Evolutionary conservation across 1,139 yeast species (phyloP).

Genomic region (Wickerhamomyces sp.): DNA sequence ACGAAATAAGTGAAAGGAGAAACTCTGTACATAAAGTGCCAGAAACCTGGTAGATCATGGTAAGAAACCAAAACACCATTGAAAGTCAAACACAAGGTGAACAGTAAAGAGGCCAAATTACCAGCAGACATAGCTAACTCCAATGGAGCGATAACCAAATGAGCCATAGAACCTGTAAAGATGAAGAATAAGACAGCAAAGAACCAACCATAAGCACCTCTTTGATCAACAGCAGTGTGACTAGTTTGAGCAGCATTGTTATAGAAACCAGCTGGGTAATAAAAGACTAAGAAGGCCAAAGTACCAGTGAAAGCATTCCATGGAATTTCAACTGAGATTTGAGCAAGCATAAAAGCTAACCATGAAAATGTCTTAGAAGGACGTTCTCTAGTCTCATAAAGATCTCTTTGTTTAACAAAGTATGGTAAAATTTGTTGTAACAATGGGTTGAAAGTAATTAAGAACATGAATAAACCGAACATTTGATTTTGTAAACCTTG

Average conservation of each 20-base stretch:
- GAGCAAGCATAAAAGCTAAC: slow-evolving; percentile 58
- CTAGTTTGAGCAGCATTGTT: slow-evolving; percentile 39
- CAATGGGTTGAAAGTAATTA: slow-evolving; percentile 56
- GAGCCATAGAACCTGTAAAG: slow-evolving; percentile 62
- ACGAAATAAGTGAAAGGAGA: slow-evolving; percentile 63
- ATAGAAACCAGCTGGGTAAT: slow-evolving; percentile 75
- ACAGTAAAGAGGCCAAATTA: slow-evolving; percentile 56
- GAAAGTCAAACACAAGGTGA: slow-evolving; percentile 67
- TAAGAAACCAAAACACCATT: slow-evolving; percentile 78
- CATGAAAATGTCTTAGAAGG: slow-evolving; percentile 67
- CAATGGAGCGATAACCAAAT: slow-evolving; percentile 55
- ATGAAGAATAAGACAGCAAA: slow-evolving; percentile 50
- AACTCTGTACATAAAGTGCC: slow-evolving; percentile 61
- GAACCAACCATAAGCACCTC: slow-evolving; percentile 72
- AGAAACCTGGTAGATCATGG: slow-evolving; percentile 50
- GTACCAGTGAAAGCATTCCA: slow-evolving; percentile 68
- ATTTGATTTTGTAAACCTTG: slow-evolving; percentile 62
- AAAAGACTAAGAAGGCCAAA: slow-evolving; percentile 67
- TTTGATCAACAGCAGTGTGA: slow-evolving; percentile 46
- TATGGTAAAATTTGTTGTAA: slow-evolving; percentile 73
- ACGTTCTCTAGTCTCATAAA: slow-evolving; percentile 88
- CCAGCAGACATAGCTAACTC: slow-evolving; percentile 75
- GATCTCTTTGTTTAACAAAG: slow-evolving; percentile 65
- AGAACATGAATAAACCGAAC: slow-evolving; percentile 70
- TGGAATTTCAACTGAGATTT: slow-evolving; percentile 67